Base-by-base conservation (phyloP, 495 filamentous ascomycete species). In the Massariosphaeria phaeospora region DNA sequence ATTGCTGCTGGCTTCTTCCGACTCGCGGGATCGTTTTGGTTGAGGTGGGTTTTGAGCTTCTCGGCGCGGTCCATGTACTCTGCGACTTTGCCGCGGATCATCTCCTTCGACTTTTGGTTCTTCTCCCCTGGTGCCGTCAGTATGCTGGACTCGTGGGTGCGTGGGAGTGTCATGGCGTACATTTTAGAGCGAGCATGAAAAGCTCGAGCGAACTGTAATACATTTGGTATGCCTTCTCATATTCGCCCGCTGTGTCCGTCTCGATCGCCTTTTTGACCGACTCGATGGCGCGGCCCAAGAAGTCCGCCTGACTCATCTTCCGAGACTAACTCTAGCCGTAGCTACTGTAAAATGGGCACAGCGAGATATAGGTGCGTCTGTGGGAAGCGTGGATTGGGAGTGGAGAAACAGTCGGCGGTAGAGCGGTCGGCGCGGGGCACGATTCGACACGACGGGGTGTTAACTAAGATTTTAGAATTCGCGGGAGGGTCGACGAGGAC, bases 21-120 rank as follows among this genome's bases (percentile, higher is more conserved):
- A 49, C 84, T 88, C 61, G 79, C 79, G 38, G 77, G 75, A 51
- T 95, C 89, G 20, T 74, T 75, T 18, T 89, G 83, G 33, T 83
- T 77, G 35, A 98, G 75, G 68, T 96, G 91, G 11, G 83, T 81
- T 73, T 97, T 97, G 41, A 99, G 79, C 74, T 96, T 96, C 75
- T 97, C 93, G 30, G 93, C 91, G 31, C 93, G 86, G 69, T 95
- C 90, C 88, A 99, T 95, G 77, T 99, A 99, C 67, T 96, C 91
- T 61, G 75, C 85, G 1, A 87, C 84, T 73, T 97, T 97, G 36
- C 82, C 80, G 48, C 91, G 84, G 58, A 99, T 96, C 82, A 95
- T 95, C 69, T 95, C 88, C 74, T 98, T 97, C 36, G 86, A 89
- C 55, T 88, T 89, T 31, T 82, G 80, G 72, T 96, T 97, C 78